Percentiles rank a stretch among this genome's conserved stretches.
Evolutionary conservation across 139 green algal genomes (phyloP).

Genomic region (Asterochloris sp.): DNA sequence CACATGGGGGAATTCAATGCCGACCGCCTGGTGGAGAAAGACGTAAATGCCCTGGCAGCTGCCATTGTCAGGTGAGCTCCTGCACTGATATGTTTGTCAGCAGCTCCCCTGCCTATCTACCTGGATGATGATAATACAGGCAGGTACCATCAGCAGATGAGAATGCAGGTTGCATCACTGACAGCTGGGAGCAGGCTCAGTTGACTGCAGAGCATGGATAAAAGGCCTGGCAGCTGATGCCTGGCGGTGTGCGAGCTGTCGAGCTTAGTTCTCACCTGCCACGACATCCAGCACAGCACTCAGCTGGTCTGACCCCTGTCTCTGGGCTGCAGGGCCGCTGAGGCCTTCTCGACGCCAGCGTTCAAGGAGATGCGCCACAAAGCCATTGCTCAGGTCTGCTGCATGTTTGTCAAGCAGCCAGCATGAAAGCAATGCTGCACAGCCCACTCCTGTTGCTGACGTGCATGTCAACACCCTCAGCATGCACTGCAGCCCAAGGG

Average conservation of each 20-base stretch:
- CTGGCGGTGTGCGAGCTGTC: background rate
- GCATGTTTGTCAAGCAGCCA: too few species aligned
- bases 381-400: slow-evolving; percentile 67
- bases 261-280: background rate
- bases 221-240: background rate
- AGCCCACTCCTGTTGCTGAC: too few species aligned
- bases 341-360: slow-evolving; percentile 69
- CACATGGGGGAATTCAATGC: slow-evolving; percentile 87
- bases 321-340: slow-evolving; percentile 25
- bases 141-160: too few species aligned
- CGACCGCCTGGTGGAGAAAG: slow-evolving; percentile 68
- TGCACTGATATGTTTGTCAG: background rate
- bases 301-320: too few species aligned
- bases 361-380: slow-evolving; percentile 82
- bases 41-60: slow-evolving; percentile 74
- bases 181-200: too few species aligned
- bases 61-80: slow-evolving; percentile 50
- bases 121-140: background rate
- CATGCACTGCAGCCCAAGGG: too few species aligned
- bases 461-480: too few species aligned
- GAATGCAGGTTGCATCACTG: too few species aligned
- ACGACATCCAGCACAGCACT: too few species aligned
- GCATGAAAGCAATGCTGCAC: too few species aligned
- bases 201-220: too few species aligned
- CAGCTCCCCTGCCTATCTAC: background rate